phyloP scores from a whole-genome alignment of 129 eudicot genomes.

The Ambrosia trifida region DNA sequence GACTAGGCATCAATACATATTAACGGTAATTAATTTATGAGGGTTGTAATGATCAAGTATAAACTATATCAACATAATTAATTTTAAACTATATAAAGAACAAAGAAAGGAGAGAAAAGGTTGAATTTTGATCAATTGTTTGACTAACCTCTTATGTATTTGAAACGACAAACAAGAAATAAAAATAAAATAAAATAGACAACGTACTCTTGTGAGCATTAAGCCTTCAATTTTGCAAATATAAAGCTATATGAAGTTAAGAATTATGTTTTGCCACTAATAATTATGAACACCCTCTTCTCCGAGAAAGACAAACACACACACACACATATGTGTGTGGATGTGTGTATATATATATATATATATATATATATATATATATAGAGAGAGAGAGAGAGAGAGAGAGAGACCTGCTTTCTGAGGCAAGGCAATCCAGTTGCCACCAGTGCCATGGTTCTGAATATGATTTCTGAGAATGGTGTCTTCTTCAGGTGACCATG shows the following conservation, averaged over 20 bases:
- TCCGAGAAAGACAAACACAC: not conserved
- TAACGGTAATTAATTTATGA: not conserved
- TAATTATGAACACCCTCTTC: not conserved
- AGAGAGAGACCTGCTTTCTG: slow-evolving; percentile 60
- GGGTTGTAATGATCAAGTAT: not conserved
- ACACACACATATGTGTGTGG: too few relatives aligned
- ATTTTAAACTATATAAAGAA: slow-evolving; percentile 2
- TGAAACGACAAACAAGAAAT: not conserved
- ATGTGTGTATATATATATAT: not conserved
- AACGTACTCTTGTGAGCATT: too few relatives aligned
- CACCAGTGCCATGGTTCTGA: slow-evolving; percentile 66
- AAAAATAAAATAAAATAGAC: not conserved
- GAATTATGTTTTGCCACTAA: not conserved
- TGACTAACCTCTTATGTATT: slow-evolving; percentile 15
- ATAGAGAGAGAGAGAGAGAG: not conserved
- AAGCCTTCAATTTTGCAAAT: not conserved
- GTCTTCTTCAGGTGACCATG: slow-evolving; percentile 92
- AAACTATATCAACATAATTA: not conserved
- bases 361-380: not conserved
- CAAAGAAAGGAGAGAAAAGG: not conserved
- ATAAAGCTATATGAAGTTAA: not conserved
- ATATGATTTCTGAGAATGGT: slow-evolving; percentile 54
- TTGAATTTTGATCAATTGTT: not conserved
- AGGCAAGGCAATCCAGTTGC: slow-evolving; percentile 81
- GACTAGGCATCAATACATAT: not conserved